Base-by-base conservation (phyloP, 106 monocot genomes). In the Acorus gramineus region DNA sequence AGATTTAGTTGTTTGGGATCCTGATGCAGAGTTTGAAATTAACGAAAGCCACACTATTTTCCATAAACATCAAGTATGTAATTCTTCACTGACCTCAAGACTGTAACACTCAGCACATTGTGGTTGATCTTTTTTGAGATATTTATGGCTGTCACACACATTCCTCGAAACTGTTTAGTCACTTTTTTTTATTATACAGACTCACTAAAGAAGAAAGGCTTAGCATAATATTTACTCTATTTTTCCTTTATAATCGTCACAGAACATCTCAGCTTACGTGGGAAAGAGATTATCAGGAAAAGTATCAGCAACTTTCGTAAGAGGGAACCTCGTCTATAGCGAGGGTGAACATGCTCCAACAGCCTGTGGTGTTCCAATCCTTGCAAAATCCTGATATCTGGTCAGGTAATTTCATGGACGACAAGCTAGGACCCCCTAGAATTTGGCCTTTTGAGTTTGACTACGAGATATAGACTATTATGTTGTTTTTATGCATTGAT, bases 1-100 rank as follows among this genome's bases (percentile, higher is more conserved):
- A 42, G 91, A 96, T 66, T 70, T 96, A 62, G 96, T 87, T 62
- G 76, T 91, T 57, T 96, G 96, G 96, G 80, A 82, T 13, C 96
- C 96, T 65, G 85, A 96, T 11, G 53, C 69, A 42, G 85, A 90
- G 57, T 87, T 87, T 73, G 72, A 79, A 55, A 87, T 96, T 4
- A 69, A 88, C 60, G 82, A 88, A 8, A 81, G 65, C 69, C 68
- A 85, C 56, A 65, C 53, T 11, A 44, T 61, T 43, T 80, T 83
- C 66, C 85, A 77, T 49, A 96, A 78, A 57, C 91, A 96, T 73
- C 82, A 73, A 51, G 90, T 91, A 81, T 65, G 71, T 53, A 44
- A 14, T 46, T 58, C 11, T 49, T 53, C 12, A 6, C 47, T 9
- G 4, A 47, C 1, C 8, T 7, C 5, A 14, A 28, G 28, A 42